A percentile compares a stretch with the other conserved stretches of the same genome.
These are phyloP conservation scores for Balakata baccata DNA, from an alignment of 345 rosid species.

Conservation along the genomic window DNA sequence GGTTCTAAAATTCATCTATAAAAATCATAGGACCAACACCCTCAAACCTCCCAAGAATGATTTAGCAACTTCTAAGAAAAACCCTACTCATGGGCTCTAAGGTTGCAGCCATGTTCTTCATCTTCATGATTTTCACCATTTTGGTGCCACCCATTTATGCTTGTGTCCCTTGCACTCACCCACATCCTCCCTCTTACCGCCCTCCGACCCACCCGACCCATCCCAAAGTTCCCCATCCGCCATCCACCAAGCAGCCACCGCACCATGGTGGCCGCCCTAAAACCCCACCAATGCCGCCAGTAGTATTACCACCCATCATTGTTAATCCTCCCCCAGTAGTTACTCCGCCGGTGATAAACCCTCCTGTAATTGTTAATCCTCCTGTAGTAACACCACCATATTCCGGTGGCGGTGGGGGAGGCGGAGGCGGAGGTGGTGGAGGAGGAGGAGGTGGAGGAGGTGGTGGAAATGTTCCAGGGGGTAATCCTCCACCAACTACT, in stretches of 20 bases:
- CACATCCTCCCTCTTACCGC: constrained; percentile 35
- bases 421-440: no score
- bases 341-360: constrained; percentile 4
- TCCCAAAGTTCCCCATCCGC: constrained; percentile 39
- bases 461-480: constrained; percentile 36
- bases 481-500: constrained; percentile 11
- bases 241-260: constrained; percentile 47
- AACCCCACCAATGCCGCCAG: constrained; percentile 25
- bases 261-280: constrained; percentile 36
- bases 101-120: constrained; percentile 39
- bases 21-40: neutral
- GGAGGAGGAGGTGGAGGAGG: constrained; percentile 40
- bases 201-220: constrained; percentile 15
- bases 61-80: constrained; percentile 18
- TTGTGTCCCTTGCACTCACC: constrained; percentile 48
- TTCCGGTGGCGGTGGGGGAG: constrained; percentile 24
- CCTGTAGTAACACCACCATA: constrained; percentile 37
- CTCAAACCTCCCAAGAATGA: constrained; percentile 10
- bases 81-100: constrained; percentile 43
- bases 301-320: constrained; percentile 38
- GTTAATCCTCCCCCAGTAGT: constrained; percentile 20
- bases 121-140: constrained; percentile 44
- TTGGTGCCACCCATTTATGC: constrained; percentile 59
- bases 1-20: constrained; percentile 28
- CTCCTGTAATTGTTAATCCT: constrained; percentile 11